Percentiles rank a stretch among this genome's conserved stretches.
Evolutionary conservation across 345 rosid species (phyloP).

Genomic region (Sisymbrium irio): DNA sequence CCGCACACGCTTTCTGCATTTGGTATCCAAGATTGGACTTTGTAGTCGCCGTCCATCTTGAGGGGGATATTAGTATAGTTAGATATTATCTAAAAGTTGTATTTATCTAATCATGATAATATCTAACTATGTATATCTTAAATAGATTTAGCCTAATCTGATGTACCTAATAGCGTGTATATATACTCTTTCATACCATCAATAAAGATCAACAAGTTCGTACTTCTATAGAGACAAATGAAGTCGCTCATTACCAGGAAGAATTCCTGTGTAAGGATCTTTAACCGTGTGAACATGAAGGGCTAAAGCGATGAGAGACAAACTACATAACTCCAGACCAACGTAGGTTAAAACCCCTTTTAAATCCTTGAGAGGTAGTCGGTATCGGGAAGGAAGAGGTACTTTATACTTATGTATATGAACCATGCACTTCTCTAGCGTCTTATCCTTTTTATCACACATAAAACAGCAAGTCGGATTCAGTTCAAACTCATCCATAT

Average conservation of each 20-base stretch:
- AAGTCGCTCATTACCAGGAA: conserved; percentile 75
- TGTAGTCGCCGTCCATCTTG: too few relatives aligned
- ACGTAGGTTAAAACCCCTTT: conserved; percentile 69
- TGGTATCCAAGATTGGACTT: too few relatives aligned
- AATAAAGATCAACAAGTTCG: too few relatives aligned
- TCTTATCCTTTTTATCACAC: conserved; percentile 69
- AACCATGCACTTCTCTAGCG: conserved; percentile 79
- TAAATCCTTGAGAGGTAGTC: conserved; percentile 79
- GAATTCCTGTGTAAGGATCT: background rate
- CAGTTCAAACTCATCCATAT: conserved; percentile 47
- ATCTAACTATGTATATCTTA: too few relatives aligned
- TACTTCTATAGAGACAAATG: too few relatives aligned
- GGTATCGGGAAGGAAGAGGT: conserved; percentile 81
- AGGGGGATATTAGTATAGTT: too few relatives aligned
- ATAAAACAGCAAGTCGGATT: conserved; percentile 85
- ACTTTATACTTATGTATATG: conserved; percentile 52
- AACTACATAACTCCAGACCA: conserved; percentile 56
- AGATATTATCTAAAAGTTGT: too few relatives aligned
- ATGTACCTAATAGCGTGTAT: too few relatives aligned
- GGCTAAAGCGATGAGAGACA: background rate
- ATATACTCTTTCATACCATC: too few relatives aligned
- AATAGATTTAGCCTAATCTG: too few relatives aligned
- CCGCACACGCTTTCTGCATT: too few relatives aligned
- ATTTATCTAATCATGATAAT: too few relatives aligned
- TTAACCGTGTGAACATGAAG: background rate